A percentile compares a stretch with the other conserved stretches of the same genome.
Conservation (phyloP, 805 yeast genomes). For the Wickerhamomyces chaumierensis region DNA sequence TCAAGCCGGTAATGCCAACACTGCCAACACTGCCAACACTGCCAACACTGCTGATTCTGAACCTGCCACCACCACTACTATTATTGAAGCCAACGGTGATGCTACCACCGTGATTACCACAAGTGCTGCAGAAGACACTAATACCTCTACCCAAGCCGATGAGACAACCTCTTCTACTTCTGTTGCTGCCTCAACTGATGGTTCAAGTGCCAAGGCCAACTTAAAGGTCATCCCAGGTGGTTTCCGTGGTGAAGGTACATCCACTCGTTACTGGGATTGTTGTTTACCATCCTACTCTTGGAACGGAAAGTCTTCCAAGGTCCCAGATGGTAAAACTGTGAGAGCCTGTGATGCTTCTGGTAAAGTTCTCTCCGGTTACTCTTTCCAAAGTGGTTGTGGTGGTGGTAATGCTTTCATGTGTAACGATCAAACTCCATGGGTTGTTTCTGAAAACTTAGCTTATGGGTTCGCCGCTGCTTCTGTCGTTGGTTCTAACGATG, state of each 20-base stretch:
- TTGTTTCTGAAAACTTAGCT: slow-evolving; percentile 5
- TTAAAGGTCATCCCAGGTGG: slow-evolving; percentile 2
- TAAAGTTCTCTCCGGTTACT: slow-evolving; percentile 4
- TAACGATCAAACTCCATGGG: slow-evolving; percentile 9
- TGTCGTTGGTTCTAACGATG: slow-evolving; percentile 5
- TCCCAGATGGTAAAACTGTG: slow-evolving; percentile 4
- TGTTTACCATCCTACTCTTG: slow-evolving; percentile 8
- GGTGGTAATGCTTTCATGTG: slow-evolving; percentile 10
- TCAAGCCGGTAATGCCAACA: slow-evolving; percentile 1
- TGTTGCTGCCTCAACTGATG: not conserved
- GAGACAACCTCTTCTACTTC: slow-evolving; percentile 3
- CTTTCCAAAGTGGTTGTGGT: slow-evolving; percentile 6
- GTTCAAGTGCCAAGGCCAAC: too few relatives aligned
- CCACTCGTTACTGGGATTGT: slow-evolving; percentile 9
- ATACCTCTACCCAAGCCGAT: not conserved
- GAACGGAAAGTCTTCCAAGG: slow-evolving; percentile 6
- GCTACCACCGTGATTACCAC: not conserved
- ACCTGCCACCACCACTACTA: too few relatives aligned
- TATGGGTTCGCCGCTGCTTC: slow-evolving; percentile 10
- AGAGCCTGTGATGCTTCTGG: slow-evolving; percentile 7
- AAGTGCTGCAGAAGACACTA: not conserved
- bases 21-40: not conserved
- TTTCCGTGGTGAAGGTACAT: slow-evolving; percentile 6
- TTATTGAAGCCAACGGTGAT: too few relatives aligned
- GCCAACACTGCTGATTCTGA: slow-evolving; percentile 1